Evolutionary conservation across 495 filamentous ascomycete species (phyloP), one percentile per base, ranked within the genome.

Genomic region (Lichenothelia convexa): DNA sequence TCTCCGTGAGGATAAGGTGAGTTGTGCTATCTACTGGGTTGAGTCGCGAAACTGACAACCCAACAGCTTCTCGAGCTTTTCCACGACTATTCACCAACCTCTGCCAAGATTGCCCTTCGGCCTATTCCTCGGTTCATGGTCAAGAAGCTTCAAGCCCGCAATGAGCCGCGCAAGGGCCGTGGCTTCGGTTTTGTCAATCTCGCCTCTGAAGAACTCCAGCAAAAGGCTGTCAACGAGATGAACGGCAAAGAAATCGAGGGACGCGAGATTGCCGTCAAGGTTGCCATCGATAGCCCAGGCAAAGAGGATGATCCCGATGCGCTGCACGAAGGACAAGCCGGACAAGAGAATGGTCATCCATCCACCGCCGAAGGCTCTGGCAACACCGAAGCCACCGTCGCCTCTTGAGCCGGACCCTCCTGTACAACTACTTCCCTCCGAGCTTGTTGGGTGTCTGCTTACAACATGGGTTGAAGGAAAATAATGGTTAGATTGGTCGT

Each of bases 71-170:
- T 93, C 70, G 85, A 95, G 50, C 77, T 95, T 54, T 97, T 97
- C 63, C 60, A 62, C 39, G 81, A 70, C 35, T 97, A 94, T 65
- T 61, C 78, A 49, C 91, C 89, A 11, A 70, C 78, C 38, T 86
- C 81, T 29, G 89, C 89, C 57, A 97, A 95, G 71, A 93, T 97
- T 53, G 89, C 89, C 43, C 80, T 97, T 44, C 86, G 89, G 32
- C 89, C 89, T 26, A 97, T 97, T 49, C 91, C 91, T 35, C 87
- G 85, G 45, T 97, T 93, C 73, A 97, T 97, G 89, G 86, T 97
- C 63, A 91, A 91, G 73, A 97, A 95, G 69, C 83, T 97, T 37
- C 87, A 91, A 63, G 82, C 82, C 45, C 87, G 89, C 49, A 85
- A 85, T 45, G 89, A 97, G 66, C 79, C 87, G 43, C 91, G 89